Evolutionary conservation across 768 basidiomycete species (phyloP), one percentile per base, ranked within the genome.

Genomic region (Lactarius tabidus): DNA sequence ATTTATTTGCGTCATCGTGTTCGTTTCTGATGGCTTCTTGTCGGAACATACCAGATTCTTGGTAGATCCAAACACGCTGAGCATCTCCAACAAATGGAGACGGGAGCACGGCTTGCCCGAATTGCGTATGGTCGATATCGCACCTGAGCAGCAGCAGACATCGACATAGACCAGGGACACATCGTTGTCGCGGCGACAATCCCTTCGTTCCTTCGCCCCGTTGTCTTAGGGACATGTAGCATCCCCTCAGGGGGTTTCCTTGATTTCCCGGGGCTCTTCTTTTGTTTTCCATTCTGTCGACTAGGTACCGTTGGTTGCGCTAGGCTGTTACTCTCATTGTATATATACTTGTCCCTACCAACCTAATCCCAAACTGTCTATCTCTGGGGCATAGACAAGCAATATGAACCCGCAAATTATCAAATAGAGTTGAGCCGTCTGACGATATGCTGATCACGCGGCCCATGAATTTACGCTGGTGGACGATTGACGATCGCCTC

Each of bases 61-160:
- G 63, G 81, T 93, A 39, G 93, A 95, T 66, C 81, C 82, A 39
- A 79, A 83, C 3, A 89, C 90, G 0, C 75, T 95, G 55, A 81
- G 74, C 36, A 85, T 88, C 60, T 81, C 85, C 51, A 97, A 98
- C 75, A 84, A 86, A n/a, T 97, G 95, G 95, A 82, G 95, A 66
- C 80, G 84, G 65, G 89, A 92, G 70, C 81, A 93, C 65, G 93
- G 91, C 15, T 90, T 94, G 70, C 75, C 80, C 1, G 91, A 93
- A 70, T 72, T 94, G 26, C 79, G 78, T n/a, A 67, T 85, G 62
- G 74, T 79, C 2, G 87, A 88, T 55, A 82, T 86, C 52, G 81
- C 69, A 29, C 69, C 69, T 12, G 62, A 64, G 8, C 67, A 69
- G 38, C 66, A 69, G 39, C 66, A 63, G 52, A 6, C 59, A 8